phyloP scores from a whole-genome alignment of 2,329 filamentous ascomycete species.

The Bipolaris victoriae region DNA sequence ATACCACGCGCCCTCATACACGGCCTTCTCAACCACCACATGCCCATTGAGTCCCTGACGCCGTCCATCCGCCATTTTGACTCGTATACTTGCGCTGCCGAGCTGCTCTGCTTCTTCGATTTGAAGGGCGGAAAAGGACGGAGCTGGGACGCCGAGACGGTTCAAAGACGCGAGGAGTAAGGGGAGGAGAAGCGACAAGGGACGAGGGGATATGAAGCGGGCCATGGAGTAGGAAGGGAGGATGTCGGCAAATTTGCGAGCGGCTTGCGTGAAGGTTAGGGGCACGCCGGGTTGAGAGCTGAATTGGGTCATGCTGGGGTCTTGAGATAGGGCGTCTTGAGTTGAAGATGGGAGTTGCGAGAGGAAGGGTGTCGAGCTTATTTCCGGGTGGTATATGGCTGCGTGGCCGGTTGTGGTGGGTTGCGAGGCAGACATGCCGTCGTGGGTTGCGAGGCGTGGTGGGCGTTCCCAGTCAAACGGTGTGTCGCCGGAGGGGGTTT shows the following conservation, averaged over 20 bases:
- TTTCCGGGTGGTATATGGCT: constrained; percentile 13
- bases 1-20: constrained; percentile 68
- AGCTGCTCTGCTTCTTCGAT: constrained; percentile 48
- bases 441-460: constrained; percentile 52
- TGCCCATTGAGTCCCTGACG: constrained; percentile 76
- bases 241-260: constrained; percentile 87
- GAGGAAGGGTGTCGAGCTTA: constrained; percentile 28
- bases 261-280: constrained; percentile 84
- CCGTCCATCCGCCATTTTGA: constrained; percentile 76
- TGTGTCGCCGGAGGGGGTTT: constrained; percentile 74
- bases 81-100: constrained; percentile 68
- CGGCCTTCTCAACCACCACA: constrained; percentile 74
- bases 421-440: constrained; percentile 46
- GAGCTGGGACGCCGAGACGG: constrained; percentile 79
- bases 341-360: constrained; percentile 46
- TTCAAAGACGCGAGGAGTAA: constrained; percentile 82
- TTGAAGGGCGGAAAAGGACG: constrained; percentile 46
- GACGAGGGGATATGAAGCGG: constrained; percentile 86
- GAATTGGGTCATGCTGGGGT: constrained; percentile 86
- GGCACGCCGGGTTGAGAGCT: constrained; percentile 78
- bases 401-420: constrained; percentile 38
- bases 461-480: constrained; percentile 90
- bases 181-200: constrained; percentile 75
- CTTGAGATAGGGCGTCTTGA: constrained; percentile 73
- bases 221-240: constrained; percentile 86